A percentile compares a stretch with the other conserved stretches of the same genome.
These are phyloP conservation scores for Zhuliangozyma blackwelliae DNA, from an alignment of 1,139 yeast species.

Conservation along the genomic window DNA sequence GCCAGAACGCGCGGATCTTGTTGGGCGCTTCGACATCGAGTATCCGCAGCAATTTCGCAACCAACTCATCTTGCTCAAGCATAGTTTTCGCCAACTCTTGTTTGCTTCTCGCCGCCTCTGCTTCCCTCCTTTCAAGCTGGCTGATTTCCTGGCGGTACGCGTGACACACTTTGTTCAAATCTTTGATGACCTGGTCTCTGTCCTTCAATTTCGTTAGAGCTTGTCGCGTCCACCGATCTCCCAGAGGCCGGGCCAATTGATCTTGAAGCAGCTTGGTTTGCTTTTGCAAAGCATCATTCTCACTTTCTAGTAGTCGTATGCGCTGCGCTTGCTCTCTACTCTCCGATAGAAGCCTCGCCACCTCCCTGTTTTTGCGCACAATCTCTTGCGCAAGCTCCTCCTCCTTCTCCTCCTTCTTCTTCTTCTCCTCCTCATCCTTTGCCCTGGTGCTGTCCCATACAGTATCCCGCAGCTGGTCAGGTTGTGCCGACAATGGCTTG, in stretches of 20 bases:
- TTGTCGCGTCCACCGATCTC: constrained; percentile 1
- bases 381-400: constrained; percentile 1
- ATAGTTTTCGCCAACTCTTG: constrained; percentile 11
- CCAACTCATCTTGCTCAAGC: constrained; percentile 19
- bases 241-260: constrained; percentile 9
- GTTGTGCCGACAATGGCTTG: too few species aligned
- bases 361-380: constrained; percentile 2
- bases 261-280: constrained; percentile 19
- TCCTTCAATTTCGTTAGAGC: constrained; percentile 13
- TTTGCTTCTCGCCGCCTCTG: constrained; percentile 14
- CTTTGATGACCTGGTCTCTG: constrained; percentile 18
- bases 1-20: constrained; percentile 15
- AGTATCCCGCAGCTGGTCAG: neutral
- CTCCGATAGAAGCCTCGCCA: neutral
- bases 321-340: constrained; percentile 8
- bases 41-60: constrained; percentile 17
- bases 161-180: constrained; percentile 19
- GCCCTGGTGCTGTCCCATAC: too few species aligned
- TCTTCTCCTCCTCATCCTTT: neutral
- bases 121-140: constrained; percentile 14
- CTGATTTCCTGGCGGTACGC: constrained; percentile 19
- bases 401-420: neutral
- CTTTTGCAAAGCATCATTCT: constrained; percentile 15
- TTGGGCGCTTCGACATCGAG: constrained; percentile 9
- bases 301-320: constrained; percentile 17